Evolutionary conservation across 331 rosid species (phyloP), one percentile per base, ranked within the genome.

Genomic region (Rosa hybrid): DNA sequence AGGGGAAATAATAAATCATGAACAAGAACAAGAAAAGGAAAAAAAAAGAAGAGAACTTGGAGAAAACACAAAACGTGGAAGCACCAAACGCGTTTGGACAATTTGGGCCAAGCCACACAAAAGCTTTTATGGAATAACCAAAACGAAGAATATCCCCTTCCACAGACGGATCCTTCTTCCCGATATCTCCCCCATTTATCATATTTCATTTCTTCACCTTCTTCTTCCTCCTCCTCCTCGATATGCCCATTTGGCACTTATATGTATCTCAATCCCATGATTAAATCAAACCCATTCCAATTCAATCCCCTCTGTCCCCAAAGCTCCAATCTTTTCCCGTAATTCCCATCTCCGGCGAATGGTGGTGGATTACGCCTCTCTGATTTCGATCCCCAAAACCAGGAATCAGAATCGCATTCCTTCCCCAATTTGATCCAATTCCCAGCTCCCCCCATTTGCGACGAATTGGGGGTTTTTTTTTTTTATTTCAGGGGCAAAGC

Each of bases 401-500:
- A 14, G 21, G 3, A n/a, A 0, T 27, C 65, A n/a, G 14, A n/a
- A 8, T 57, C 63, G 8, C 63, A 4, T 16, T 5, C 21, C 21
- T 62, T 11, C 41, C 9, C 68, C 68, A 60, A 60, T 23, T 60
- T 60, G 68, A 60, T 25, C 38, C 67, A 27, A 10, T 60, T 60
- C 57, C 20, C 57, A 16, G 3, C 46, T 53, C 39, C 17, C 59
- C 59, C n/a, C 20, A 45, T 68, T 30, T 39, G 11, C 30, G 12
- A 54, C 45, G 39, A 68, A 68, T 50, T 53, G 51, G 46, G 46
- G 9, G 5, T 60, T 56, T 25, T 18, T 18, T 18, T 6, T 0
- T 59, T 59, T 45, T 30, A 74, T 89, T 91, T 89, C 92, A 73
- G 90, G 89, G 75, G 90, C 89, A 70, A 87, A 88, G 54, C 90